A percentile compares a stretch with the other conserved stretches of the same genome.
Evolutionary conservation across 2,329 filamentous ascomycete species (phyloP).

Genomic region (Talaromyces sp.): DNA sequence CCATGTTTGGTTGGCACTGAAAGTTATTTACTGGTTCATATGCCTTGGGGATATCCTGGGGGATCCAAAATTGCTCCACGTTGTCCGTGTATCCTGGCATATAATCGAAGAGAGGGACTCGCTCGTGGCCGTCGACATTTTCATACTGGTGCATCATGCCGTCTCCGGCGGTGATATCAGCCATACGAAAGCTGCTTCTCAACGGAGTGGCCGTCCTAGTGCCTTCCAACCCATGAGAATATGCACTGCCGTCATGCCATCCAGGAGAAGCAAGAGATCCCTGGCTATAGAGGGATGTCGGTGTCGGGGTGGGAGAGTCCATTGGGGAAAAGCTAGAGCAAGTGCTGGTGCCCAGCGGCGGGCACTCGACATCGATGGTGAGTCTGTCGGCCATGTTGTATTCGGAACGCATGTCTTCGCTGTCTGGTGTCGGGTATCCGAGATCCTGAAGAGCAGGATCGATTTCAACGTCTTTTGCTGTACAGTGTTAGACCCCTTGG

Average conservation of each 20-base stretch:
- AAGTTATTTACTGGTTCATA: conserved; percentile 27
- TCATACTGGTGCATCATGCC: conserved; percentile 27
- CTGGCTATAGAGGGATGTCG: conserved; percentile 35
- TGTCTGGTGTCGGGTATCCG: conserved; percentile 23
- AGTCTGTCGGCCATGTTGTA: conserved; percentile 32
- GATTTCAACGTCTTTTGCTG: conserved; percentile 24
- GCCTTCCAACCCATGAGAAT: conserved; percentile 23
- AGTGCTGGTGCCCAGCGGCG: conserved; percentile 32
- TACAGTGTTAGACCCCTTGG: conserved; percentile 12
- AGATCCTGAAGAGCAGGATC: conserved; percentile 20
- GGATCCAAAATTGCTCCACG: conserved; percentile 33
- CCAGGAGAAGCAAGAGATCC: conserved; percentile 30
- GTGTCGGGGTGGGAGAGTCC: conserved; percentile 35
- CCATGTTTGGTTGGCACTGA: conserved; percentile 29
- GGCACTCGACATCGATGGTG: conserved; percentile 34
- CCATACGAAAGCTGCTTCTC: conserved; percentile 29
- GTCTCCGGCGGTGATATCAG: conserved; percentile 29
- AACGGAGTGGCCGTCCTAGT: conserved; percentile 25
- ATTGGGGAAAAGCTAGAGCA: conserved; percentile 36
- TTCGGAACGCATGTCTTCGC: conserved; percentile 35
- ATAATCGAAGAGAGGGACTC: conserved; percentile 30
- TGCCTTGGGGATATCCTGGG: conserved; percentile 29
- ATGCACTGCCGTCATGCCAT: conserved; percentile 28
- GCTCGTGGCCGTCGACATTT: conserved; percentile 28
- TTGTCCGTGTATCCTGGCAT: conserved; percentile 33